A percentile compares a stretch with the other conserved stretches of the same genome.
These are phyloP conservation scores for Fusarium udum DNA, from an alignment of 2,329 filamentous ascomycete genomes.

Conservation along the genomic window DNA sequence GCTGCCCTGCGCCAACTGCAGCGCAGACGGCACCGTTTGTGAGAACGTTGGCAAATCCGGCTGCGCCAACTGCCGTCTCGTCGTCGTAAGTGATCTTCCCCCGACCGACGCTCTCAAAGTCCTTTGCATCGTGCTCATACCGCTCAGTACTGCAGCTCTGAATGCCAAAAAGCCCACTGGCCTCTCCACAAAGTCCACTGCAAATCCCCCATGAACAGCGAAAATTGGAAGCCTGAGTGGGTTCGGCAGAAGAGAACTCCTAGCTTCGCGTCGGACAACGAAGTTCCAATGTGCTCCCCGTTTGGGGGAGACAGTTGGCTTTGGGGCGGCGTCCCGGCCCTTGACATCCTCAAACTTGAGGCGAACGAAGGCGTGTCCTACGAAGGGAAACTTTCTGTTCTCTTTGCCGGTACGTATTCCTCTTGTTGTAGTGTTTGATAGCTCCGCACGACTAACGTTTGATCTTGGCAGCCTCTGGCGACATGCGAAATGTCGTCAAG, in stretches of 20 bases:
- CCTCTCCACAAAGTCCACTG: neutral
- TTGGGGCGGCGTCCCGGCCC: too few relatives aligned
- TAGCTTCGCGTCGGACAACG: too few relatives aligned
- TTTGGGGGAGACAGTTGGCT: too few relatives aligned
- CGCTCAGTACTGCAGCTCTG: slow-evolving; percentile 7
- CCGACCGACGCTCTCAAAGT: too few relatives aligned
- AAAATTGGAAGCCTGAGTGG: neutral
- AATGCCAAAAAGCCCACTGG: slow-evolving; percentile 3
- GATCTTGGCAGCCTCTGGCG: neutral
- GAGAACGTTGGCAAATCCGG: neutral
- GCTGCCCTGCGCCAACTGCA: neutral
- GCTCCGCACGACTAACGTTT: too few relatives aligned
- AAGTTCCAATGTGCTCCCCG: too few relatives aligned
- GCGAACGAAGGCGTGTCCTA: neutral
- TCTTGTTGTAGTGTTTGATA: too few relatives aligned
- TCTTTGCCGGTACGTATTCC: neutral
- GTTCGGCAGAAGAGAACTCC: too few relatives aligned
- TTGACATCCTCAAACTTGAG: neutral
- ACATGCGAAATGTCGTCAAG: neutral
- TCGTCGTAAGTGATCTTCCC: neutral
- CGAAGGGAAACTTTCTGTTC: rapidly evolving
- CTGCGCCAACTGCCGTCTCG: neutral
- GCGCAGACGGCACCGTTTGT: neutral
- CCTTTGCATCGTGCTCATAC: neutral
- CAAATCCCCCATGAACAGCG: neutral